Evolutionary conservation across 1,139 yeast species (phyloP), one percentile per base, ranked within the genome.

Genomic region (Hansenula sp.): DNA sequence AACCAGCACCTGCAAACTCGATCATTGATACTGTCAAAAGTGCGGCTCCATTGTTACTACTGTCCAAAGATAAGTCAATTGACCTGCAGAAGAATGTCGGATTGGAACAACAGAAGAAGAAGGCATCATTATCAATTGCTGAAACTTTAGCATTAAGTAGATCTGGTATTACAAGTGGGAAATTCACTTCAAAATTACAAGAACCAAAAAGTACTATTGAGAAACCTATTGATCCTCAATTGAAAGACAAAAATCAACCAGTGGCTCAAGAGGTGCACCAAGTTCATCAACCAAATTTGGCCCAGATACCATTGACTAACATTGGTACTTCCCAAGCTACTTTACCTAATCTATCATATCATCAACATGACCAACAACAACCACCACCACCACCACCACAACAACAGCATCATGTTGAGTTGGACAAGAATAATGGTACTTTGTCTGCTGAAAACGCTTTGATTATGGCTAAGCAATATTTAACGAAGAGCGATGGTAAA

Each of bases 131-230:
- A 41, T 75, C 88, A 0, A 81, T 83, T 36, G 87, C 88, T 0
- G 84, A 82, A 51, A 77, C 87, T 0, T 64, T 83, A 49, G 85
- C 85, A 0, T 57, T 74, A 41, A 79, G 81, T 44, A 65, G 86
- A 36, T 68, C 78, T 59, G 63, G 60, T 1, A 65, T 70, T 54
- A 55, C 63, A 29, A 66, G 52, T 56, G 62, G 59, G 5, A 56
- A 53, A 45, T 55, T 52, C 41, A 48, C 54, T 29, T 49, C 60
- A 10, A 52, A 54, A 40, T 33, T 55, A 31, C 54, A 57, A 24
- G 55, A 48, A 12, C 18, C 38, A 18, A 24, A 17, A 5, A 8
- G 42, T 35, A 44, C 41, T 17, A 39, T 28, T 16, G 44, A 30
- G 15, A 30, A 31, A 24, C 9, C 28, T 5, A 21, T 16, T 16